Percentiles rank a stretch among this genome's conserved stretches.
Evolutionary conservation across 1,284 basidiomycete species (phyloP).

Genomic region (Malassezia vespertilionis): DNA sequence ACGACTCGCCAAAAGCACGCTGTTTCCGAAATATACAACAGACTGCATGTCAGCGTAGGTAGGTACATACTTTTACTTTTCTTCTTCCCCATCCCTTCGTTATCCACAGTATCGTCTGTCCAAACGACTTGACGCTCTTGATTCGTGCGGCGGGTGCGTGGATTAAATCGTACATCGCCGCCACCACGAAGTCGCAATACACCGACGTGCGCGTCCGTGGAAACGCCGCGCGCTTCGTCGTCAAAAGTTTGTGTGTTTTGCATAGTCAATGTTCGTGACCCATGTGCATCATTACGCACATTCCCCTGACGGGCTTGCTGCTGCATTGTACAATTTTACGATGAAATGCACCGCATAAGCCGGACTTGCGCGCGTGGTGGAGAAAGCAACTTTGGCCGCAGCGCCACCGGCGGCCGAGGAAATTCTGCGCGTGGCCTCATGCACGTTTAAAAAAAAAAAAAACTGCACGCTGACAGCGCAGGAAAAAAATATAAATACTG

Average conservation of each 20-base stretch:
- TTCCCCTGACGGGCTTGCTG: too few relatives aligned
- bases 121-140: constrained; percentile 30
- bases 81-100: constrained; percentile 36
- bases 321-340: too few relatives aligned
- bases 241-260: background rate
- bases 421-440: too few relatives aligned
- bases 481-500: constrained; percentile 8
- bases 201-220: background rate
- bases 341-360: too few relatives aligned
- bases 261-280: constrained; percentile 4
- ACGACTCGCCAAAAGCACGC: constrained; percentile 37
- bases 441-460: constrained; percentile 4
- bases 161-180: too few relatives aligned
- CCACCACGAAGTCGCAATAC: background rate
- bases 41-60: constrained; percentile 16
- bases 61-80: constrained; percentile 37
- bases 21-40: constrained; percentile 46
- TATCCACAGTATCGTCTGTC: constrained; percentile 39
- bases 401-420: too few relatives aligned
- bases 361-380: too few relatives aligned
- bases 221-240: background rate
- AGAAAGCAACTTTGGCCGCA: too few relatives aligned
- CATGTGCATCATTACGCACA: constrained; percentile 8
- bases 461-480: background rate
- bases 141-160: background rate